These are phyloP conservation scores for Blastosporella zonata DNA, from an alignment of 1,284 basidiomycete species.

Conservation along the genomic window DNA sequence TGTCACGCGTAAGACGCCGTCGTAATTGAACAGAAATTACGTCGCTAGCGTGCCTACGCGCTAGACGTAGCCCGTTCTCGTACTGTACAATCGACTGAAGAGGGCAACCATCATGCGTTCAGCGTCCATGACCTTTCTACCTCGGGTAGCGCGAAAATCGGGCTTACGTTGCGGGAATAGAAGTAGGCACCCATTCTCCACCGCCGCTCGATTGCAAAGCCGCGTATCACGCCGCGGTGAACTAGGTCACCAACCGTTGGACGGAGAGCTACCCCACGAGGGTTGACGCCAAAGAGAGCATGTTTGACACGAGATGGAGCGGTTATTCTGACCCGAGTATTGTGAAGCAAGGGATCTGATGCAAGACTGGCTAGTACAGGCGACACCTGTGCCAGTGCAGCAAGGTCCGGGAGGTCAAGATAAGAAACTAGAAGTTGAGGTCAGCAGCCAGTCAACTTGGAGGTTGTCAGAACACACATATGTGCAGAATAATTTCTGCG, in stretches of 20 bases:
- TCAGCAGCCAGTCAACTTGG: neutral
- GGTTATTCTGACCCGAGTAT: constrained; percentile 53
- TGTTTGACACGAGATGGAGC: constrained; percentile 66
- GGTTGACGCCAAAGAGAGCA: constrained; percentile 54
- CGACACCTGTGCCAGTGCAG: constrained; percentile 44
- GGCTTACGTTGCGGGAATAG: constrained; percentile 55
- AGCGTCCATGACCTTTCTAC: constrained; percentile 3
- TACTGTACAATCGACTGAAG: constrained; percentile 58
- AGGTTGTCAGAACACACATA: constrained; percentile 39
- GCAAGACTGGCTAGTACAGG: constrained; percentile 46
- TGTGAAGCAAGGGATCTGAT: constrained; percentile 60
- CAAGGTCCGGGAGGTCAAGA: constrained; percentile 69
- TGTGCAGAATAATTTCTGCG: constrained; percentile 55
- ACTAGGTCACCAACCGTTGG: constrained; percentile 65
- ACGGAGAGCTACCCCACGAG: constrained; percentile 51
- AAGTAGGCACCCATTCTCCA: constrained; percentile 65
- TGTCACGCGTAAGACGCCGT: constrained; percentile 31
- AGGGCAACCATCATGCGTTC: constrained; percentile 6
- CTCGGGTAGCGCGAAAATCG: constrained; percentile 7
- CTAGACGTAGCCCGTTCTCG: constrained; percentile 47
- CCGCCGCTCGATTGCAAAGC: constrained; percentile 58
- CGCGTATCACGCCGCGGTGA: constrained; percentile 64
- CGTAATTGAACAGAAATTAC: constrained; percentile 47
- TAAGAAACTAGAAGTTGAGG: constrained; percentile 49
- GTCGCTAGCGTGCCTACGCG: constrained; percentile 46